A percentile compares a stretch with the other conserved stretches of the same genome.
Evolutionary conservation across 2,329 filamentous ascomycete genomes (phyloP).

Genomic region (Diaporthe citrichinensis): DNA sequence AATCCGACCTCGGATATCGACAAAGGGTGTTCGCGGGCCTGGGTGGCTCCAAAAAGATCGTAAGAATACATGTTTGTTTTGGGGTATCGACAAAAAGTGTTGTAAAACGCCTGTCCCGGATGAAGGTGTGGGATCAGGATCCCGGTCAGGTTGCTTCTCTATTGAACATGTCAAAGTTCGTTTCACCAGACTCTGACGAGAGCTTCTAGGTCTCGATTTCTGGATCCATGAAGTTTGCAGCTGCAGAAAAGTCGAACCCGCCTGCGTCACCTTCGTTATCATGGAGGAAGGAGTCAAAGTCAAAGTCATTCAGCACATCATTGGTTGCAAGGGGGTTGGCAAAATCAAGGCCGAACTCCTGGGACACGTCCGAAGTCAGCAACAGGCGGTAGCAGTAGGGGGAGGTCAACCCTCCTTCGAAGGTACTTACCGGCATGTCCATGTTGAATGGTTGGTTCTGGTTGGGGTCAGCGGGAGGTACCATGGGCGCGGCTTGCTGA

Average conservation of each 20-base stretch:
- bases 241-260: constrained; percentile 68
- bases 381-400: constrained; percentile 24
- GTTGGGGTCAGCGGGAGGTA: constrained; percentile 62
- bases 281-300: constrained; percentile 78
- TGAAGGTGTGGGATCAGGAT: constrained; percentile 21
- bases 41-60: constrained; percentile 34
- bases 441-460: constrained; percentile 62
- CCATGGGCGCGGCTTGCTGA: constrained; percentile 59
- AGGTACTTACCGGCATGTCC: constrained; percentile 63
- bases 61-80: constrained; percentile 42
- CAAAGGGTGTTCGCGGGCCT: constrained; percentile 11
- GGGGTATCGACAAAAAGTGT: constrained; percentile 43
- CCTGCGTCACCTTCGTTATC: constrained; percentile 64
- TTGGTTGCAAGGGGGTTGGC: constrained; percentile 66
- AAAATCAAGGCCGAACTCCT: constrained; percentile 68
- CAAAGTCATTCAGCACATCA: constrained; percentile 76
- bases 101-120: constrained; percentile 36
- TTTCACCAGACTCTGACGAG: constrained; percentile 2
- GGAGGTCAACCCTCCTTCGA: too few relatives aligned
- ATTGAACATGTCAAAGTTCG: constrained; percentile 9
- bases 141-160: constrained; percentile 13
- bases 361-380: constrained; percentile 43
- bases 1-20: constrained; percentile 20
- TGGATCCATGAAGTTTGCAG: constrained; percentile 68
- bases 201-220: constrained; percentile 57